A percentile compares a stretch with the other conserved stretches of the same genome.
These are phyloP conservation scores for Linum tenue DNA, from an alignment of 345 rosid genomes.

Conservation along the genomic window DNA sequence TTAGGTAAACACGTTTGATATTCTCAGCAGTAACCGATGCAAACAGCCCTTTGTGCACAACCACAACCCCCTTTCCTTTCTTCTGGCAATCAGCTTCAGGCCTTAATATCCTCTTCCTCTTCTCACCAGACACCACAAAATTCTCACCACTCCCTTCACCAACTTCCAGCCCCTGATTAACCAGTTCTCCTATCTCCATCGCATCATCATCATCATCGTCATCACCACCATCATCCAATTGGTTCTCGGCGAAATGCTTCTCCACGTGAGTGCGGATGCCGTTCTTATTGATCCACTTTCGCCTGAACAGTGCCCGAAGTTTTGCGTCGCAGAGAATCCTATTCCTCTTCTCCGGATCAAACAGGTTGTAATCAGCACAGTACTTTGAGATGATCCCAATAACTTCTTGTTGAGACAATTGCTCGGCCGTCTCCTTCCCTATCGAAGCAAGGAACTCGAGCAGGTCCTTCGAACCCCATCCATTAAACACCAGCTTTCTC, in stretches of 20 bases:
- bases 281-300: conserved; percentile 22
- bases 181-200: neutral
- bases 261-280: conserved; percentile 26
- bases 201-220: conserved; percentile 13
- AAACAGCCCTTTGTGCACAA: conserved; percentile 24
- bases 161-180: neutral
- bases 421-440: conserved; percentile 34
- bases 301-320: conserved; percentile 37
- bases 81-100: conserved; percentile 6
- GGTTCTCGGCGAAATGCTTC: conserved; percentile 28
- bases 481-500: conserved; percentile 11
- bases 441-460: conserved; percentile 37
- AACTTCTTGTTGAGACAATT: conserved; percentile 26
- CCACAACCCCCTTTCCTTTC: conserved; percentile 9
- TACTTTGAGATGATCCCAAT: conserved; percentile 28
- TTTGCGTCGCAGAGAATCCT: conserved; percentile 34
- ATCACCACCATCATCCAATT: conserved; percentile 15
- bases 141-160: conserved; percentile 12
- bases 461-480: conserved; percentile 50
- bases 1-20: conserved; percentile 43
- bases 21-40: conserved; percentile 40
- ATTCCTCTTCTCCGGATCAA: conserved; percentile 22
- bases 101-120: conserved; percentile 23
- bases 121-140: conserved; percentile 3
- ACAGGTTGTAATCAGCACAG: conserved; percentile 23